Evolutionary conservation across 176 grass and related monocot species (phyloP), one percentile per base, ranked within the genome.

Genomic region (Puccinellia tenuiflora): DNA sequence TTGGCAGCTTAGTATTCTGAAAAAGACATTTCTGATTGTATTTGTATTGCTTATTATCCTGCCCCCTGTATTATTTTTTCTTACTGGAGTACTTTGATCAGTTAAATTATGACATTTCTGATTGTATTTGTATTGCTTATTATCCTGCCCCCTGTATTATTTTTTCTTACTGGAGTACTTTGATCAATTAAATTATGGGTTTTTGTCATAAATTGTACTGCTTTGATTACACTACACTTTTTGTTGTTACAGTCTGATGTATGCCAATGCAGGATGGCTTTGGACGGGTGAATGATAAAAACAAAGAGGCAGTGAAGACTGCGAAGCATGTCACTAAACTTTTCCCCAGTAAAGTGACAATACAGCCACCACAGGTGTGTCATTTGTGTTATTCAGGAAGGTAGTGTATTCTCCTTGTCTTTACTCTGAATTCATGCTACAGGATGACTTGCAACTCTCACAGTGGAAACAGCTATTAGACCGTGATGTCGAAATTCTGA

Each of bases 271-370:
- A 98, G 96, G 96, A 98, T 88, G 79, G 65, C 69, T 98, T 95
- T 55, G 86, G 89, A 67, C 88, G 87, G 69, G 69, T 73, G 62
- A 92, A 83, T 85, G 96, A 98, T 63, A 98, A 94, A 90, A 95
- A 80, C 29, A 98, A 98, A 91, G 92, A 98, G 75, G 83, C 89
- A 26, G 79, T 79, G 51, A 95, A 95, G 78, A 85, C 79, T 53
- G 86, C 86, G 26, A 98, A 95, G 73, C 92, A 95, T 88, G 68
- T 98, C 9, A 86, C 87, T 76, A 95, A 95, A 79, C 83, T 95
- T 85, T 95, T 98, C 85, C 96, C 92, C 48, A 95, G 93, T 81
- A 98, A 95, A 85, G 89, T 95, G 84, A 92, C 89, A 30, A 90
- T 95, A 45, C 90, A 95, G 48, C 33, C 86, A 86, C 96, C 96